Evolutionary conservation across 2,329 filamentous ascomycete species (phyloP).

Genomic region (Pseudopithomyces maydicus): DNA sequence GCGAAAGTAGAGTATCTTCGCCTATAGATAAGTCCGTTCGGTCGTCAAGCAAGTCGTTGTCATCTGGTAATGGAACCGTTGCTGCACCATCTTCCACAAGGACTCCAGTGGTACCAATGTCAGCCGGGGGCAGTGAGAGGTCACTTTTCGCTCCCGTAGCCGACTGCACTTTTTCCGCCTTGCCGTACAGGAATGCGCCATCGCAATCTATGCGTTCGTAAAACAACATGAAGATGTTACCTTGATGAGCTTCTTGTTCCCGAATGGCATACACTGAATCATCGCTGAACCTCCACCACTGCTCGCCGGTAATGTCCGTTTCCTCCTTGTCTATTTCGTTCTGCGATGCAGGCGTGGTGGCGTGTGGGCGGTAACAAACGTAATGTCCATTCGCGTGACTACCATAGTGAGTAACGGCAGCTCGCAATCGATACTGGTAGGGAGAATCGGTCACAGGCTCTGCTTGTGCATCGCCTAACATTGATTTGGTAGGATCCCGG

Average conservation of each 20-base stretch:
- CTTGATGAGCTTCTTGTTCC: slow-evolving; percentile 74
- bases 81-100: slow-evolving; percentile 14
- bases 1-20: neutral
- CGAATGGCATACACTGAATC: slow-evolving; percentile 77
- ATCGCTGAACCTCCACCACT: slow-evolving; percentile 93
- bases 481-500: slow-evolving; percentile 70
- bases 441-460: slow-evolving; percentile 41
- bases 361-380: slow-evolving; percentile 82
- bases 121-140: slow-evolving; percentile 25
- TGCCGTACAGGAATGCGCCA: slow-evolving; percentile 36
- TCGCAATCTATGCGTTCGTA: slow-evolving; percentile 69
- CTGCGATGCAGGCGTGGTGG: slow-evolving; percentile 25
- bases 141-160: slow-evolving; percentile 10
- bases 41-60: slow-evolving; percentile 17
- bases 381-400: slow-evolving; percentile 96
- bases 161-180: neutral
- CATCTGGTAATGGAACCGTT: slow-evolving; percentile 26
- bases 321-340: slow-evolving; percentile 25
- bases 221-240: slow-evolving; percentile 95
- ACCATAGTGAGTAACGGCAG: slow-evolving; percentile 87
- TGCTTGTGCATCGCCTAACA: slow-evolving; percentile 66
- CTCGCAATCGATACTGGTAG: slow-evolving; percentile 74
- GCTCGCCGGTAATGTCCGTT: slow-evolving; percentile 42
- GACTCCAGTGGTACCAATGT: neutral
- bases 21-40: neutral